phyloP scores from a whole-genome alignment of 2,329 filamentous ascomycete species.

The Fusarium piperis region DNA sequence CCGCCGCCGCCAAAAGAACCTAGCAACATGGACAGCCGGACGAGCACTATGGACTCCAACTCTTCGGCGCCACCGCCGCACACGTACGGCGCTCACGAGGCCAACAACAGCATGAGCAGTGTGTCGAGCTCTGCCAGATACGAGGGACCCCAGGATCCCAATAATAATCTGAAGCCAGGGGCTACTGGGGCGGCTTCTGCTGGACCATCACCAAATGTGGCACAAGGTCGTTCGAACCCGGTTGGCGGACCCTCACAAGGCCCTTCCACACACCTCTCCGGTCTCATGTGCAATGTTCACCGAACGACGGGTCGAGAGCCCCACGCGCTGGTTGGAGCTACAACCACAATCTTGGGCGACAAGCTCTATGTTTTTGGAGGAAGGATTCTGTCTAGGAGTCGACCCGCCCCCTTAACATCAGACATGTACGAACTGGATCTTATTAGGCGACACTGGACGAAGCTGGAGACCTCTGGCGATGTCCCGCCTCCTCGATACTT shows the following conservation, averaged over 20 bases:
- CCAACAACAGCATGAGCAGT: constrained; percentile 58
- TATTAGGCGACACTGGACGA: constrained; percentile 91
- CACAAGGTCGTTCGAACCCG: constrained; percentile 46
- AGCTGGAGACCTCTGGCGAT: constrained; percentile 84
- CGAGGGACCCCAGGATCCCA: constrained; percentile 56
- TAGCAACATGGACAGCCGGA: constrained; percentile 53
- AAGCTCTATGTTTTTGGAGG: constrained; percentile 98
- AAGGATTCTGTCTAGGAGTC: constrained; percentile 82
- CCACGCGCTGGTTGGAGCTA: constrained; percentile 90
- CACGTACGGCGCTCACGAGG: constrained; percentile 49
- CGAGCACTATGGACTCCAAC: constrained; percentile 61
- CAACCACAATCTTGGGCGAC: constrained; percentile 93
- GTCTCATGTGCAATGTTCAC: constrained; percentile 76
- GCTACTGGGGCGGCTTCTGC: constrained; percentile 65
- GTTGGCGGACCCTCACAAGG: constrained; percentile 57
- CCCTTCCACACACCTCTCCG: constrained; percentile 68
- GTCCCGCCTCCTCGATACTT: constrained; percentile 94
- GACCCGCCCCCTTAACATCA: constrained; percentile 82
- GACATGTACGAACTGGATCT: constrained; percentile 95
- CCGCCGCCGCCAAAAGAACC: constrained; percentile 50
- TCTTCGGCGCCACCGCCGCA: constrained; percentile 48
- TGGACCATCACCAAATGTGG: constrained; percentile 64
- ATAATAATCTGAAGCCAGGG: constrained; percentile 60
- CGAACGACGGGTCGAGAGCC: constrained; percentile 92
- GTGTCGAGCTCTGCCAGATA: constrained; percentile 53